Evolutionary conservation across 768 basidiomycete species (phyloP).

Genomic region (Glaciozyma antarctica): DNA sequence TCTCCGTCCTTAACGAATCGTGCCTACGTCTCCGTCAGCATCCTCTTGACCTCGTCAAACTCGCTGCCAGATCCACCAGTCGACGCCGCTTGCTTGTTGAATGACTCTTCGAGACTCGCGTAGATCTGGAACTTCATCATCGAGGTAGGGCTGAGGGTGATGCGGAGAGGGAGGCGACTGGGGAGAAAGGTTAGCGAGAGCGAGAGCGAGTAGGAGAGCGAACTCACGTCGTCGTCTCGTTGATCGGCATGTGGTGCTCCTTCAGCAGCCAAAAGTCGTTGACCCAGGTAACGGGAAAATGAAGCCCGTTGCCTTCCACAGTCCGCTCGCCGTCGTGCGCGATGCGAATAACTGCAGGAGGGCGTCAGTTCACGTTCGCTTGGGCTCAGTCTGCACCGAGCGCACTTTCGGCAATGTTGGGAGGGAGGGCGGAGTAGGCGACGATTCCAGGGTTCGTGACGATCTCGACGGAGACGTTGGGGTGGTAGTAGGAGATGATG

Average conservation of each 20-base stretch:
- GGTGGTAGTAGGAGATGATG: conserved; percentile 51
- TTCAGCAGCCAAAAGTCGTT: conserved; percentile 79
- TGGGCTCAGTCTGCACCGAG: conserved; percentile 25
- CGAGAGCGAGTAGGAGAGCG: not conserved
- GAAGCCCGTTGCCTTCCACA: conserved; percentile 37
- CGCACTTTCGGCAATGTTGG: conserved; percentile 56
- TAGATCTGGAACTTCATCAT: conserved; percentile 75
- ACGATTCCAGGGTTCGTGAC: conserved; percentile 60
- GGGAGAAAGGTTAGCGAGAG: not conserved
- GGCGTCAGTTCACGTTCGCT: conserved; percentile 28
- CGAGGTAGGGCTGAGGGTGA: conserved; percentile 75
- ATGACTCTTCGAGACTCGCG: conserved; percentile 71
- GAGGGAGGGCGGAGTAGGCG: conserved; percentile 50
- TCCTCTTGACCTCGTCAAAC: conserved; percentile 89
- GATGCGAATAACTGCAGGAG: conserved; percentile 53
- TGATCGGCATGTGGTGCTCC: conserved; percentile 73
- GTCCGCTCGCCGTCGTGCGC: conserved; percentile 43
- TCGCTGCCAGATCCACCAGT: conserved; percentile 56
- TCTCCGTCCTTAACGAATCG: no score
- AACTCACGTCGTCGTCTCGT: conserved; percentile 56
- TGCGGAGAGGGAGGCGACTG: conserved; percentile 58
- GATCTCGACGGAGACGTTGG: conserved; percentile 82
- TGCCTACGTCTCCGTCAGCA: conserved; percentile 51
- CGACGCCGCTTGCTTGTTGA: conserved; percentile 49
- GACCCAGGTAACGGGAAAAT: conserved; percentile 80